A percentile compares a stretch with the other conserved stretches of the same genome.
These are phyloP conservation scores for Arachis stenosperma DNA, from an alignment of 306 rosid species.

Conservation along the genomic window DNA sequence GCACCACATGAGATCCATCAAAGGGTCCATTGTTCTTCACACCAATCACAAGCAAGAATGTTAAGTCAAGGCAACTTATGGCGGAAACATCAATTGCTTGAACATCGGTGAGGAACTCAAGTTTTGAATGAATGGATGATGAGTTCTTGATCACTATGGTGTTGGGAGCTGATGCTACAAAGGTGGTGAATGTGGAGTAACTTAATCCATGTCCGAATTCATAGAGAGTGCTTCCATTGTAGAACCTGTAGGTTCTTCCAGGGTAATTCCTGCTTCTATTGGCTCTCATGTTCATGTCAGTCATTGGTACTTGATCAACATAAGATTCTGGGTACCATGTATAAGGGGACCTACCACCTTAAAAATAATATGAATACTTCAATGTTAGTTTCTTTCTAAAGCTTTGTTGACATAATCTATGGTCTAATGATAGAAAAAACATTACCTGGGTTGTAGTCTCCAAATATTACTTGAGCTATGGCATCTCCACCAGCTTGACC, in stretches of 20 bases:
- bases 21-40: slow-evolving; percentile 61
- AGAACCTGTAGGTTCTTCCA: slow-evolving; percentile 77
- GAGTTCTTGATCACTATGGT: slow-evolving; percentile 43
- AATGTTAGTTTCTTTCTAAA: background rate
- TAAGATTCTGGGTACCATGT: slow-evolving; percentile 81
- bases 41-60: slow-evolving; percentile 46
- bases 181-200: slow-evolving; percentile 61
- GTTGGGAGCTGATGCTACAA: slow-evolving; percentile 54
- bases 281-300: slow-evolving; percentile 85
- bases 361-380: background rate
- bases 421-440: background rate
- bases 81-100: slow-evolving; percentile 52
- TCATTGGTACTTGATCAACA: slow-evolving; percentile 70
- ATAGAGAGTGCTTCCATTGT: slow-evolving; percentile 57
- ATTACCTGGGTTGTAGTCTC: slow-evolving; percentile 73
- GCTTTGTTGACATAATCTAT: background rate
- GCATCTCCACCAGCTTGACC: slow-evolving; percentile 85
- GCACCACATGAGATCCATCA: slow-evolving; percentile 58
- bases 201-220: slow-evolving; percentile 73
- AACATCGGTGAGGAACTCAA: slow-evolving; percentile 7
- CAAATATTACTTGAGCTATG: slow-evolving; percentile 70
- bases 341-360: slow-evolving; percentile 73
- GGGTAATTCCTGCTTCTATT: slow-evolving; percentile 58
- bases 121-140: slow-evolving; percentile 18
- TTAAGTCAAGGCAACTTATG: slow-evolving; percentile 44